Evolutionary conservation across 2,329 filamentous ascomycete species (phyloP), one percentile per base, ranked within the genome.

Genomic region (Metarhizium guizhouense): DNA sequence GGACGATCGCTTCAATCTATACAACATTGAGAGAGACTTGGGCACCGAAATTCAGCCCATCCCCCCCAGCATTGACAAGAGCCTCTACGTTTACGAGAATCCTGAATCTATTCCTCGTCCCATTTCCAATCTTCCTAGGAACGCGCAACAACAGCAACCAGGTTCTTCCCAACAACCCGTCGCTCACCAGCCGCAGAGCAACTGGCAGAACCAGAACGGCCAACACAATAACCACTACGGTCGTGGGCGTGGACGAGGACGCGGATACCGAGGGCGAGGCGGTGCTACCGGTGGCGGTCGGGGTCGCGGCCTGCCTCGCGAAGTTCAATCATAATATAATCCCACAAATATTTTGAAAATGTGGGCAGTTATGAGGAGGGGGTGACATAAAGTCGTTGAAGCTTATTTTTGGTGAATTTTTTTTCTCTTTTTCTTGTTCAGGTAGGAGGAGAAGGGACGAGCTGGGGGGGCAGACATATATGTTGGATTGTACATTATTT

Each of bases 11-110:
- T 97, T 96, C 81, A 99, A 97, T 72, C 81, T 99, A 20, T 99
- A 99, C 79, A 95, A 95, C 71, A 99, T 99, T 64, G 94, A 99
- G 73, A 88, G 95, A 64, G 94, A 99, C 67, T 79, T 99, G 45
- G 94, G 94, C 53, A 99, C 94, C 6, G 94, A 99, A 74, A 99
- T 99, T 59, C 89, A 94, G 68, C 86, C 94, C n/a, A 99, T 99
- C 65, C 94, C 94, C 18, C 81, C 85, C 53, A 87, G 84, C 63
- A 99, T 99, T 62, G 94, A 99, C 77, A 97, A 96, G 82, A 95
- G 88, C 61, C 84, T 99, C 42, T 99, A 99, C 70, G 94, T 99
- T 53, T 99, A 99, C 71, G 95, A 99, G 60, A 89, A 92, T 60
- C 94, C 94, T 1, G 93, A 99, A 67, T 93, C 81, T 56, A 97